phyloP scores from a whole-genome alignment of 495 filamentous ascomycete genomes.

The Aspergillus affinis region DNA sequence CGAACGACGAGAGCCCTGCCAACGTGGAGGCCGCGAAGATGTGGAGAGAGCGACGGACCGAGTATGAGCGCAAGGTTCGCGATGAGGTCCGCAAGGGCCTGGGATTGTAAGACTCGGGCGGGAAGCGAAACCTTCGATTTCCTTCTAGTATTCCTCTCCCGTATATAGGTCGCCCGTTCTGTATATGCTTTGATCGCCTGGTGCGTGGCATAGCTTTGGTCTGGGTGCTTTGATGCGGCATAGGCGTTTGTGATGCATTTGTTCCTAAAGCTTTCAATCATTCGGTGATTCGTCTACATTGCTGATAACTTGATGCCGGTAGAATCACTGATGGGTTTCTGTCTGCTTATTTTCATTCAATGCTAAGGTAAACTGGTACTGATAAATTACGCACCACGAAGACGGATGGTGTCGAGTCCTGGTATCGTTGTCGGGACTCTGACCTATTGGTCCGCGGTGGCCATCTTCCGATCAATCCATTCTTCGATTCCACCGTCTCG shows the following conservation, averaged over 20 bases:
- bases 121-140: neutral
- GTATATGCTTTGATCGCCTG: neutral
- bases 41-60: constrained; percentile 83
- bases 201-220: constrained; percentile 3
- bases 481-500: constrained; percentile 53
- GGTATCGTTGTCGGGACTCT: neutral
- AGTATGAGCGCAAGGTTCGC: constrained; percentile 85
- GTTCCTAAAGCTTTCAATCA: constrained; percentile 3
- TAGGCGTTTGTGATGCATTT: constrained; percentile 23
- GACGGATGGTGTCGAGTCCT: neutral
- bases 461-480: constrained; percentile 61
- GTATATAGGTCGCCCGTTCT: neutral
- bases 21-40: constrained; percentile 98
- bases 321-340: neutral
- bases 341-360: neutral
- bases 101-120: constrained; percentile 37
- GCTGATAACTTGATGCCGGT: neutral
- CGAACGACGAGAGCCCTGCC: constrained; percentile 96
- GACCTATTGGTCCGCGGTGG: neutral
- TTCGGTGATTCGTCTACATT: neutral
- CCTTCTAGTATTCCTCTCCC: neutral
- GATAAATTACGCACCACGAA: neutral
- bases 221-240: constrained; percentile 12
- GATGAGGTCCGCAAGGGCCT: constrained; percentile 72
- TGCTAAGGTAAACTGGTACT: neutral